These are phyloP conservation scores for Dictyostelium citrinum DNA, from an alignment of 78 protist species.

Conservation along the genomic window DNA sequence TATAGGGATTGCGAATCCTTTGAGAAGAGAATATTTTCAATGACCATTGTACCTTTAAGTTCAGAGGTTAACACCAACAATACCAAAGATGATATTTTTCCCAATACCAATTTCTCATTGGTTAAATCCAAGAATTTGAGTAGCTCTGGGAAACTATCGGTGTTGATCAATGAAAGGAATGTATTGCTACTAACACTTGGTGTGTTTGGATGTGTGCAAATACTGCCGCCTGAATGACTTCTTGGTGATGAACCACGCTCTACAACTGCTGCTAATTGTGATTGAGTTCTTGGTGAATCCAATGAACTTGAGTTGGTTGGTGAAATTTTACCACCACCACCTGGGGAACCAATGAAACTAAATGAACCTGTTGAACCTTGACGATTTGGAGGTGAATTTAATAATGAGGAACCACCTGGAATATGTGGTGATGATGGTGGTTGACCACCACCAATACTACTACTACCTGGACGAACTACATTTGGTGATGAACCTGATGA, in stretches of 20 bases:
- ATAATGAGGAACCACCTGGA: neutral
- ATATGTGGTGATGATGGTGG: constrained; percentile 31
- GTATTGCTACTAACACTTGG: neutral
- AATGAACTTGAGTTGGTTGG: constrained; percentile 1
- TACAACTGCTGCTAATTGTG: neutral
- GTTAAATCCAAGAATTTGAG: constrained; percentile 2
- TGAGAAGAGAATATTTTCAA: constrained; percentile 12
- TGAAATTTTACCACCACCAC: neutral
- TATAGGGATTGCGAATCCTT: constrained; percentile 44
- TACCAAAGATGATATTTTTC: constrained; percentile 32
- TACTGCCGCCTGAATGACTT: neutral
- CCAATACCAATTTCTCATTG: neutral
- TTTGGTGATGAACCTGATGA: constrained; percentile 28
- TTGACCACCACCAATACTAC: neutral
- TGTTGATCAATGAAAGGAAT: neutral
- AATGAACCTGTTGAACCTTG: constrained; percentile 51
- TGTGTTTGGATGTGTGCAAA: neutral
- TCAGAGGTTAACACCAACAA: constrained; percentile 4
- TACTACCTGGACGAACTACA: neutral
- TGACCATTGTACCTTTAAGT: constrained; percentile 13
- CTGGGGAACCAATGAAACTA: neutral
- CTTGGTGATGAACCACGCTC: constrained; percentile 3
- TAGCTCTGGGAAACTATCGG: constrained; percentile 29
- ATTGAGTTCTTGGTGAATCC: constrained; percentile 45
- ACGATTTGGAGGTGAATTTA: constrained; percentile 41